Evolutionary conservation across 2,329 filamentous ascomycete species (phyloP), one percentile per base, ranked within the genome.

Genomic region (Kalmusia sp.): DNA sequence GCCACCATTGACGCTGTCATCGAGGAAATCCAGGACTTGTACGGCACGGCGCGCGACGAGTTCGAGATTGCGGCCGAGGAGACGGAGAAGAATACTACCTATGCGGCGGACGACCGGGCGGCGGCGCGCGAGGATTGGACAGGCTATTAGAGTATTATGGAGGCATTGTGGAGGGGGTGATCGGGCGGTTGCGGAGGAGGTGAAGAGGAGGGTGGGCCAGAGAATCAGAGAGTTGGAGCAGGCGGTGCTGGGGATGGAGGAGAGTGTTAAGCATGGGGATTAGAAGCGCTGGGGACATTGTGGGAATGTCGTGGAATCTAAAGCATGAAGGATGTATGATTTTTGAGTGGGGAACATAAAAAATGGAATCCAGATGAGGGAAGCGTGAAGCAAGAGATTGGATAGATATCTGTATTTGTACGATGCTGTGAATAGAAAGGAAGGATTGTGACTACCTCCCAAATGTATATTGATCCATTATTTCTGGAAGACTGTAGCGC

Each of bases 141-240:
- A 76, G 73, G 56, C 71, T 85, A 49, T 71, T 82, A 54, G 74
- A 76, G 44, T 79, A 75, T 9, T 84, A 80, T 53, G 69, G 72
- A 30, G 68, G 67, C 15, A 73, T 79, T 1, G 58, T 82, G 4
- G 74, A 63, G 35, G 76, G 77, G 6, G 55, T 24, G 73, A 78
- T 62, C 59, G 65, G 12, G 74, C 76, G 28, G 65, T 82, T 31
- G 77, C 74, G 15, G 77, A 80, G 49, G 81, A 83, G 67, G 79
- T 84, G 21, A 78, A 78, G 69, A 73, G 74, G 53, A 72, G 81
- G 57, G 76, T 82, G 25, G 82, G 82, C 8, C 74, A 78, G 54
- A 69, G 81, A 59, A 78, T 85, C 39, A 66, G 81, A 56, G 82
- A 85, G 69, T 69, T 85, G 59, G 81, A 84, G 63, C 75, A 76